A percentile compares a stretch with the other conserved stretches of the same genome.
phyloP scores from a whole-genome alignment of 208 protist species.

The Trichomonas gallinae region DNA sequence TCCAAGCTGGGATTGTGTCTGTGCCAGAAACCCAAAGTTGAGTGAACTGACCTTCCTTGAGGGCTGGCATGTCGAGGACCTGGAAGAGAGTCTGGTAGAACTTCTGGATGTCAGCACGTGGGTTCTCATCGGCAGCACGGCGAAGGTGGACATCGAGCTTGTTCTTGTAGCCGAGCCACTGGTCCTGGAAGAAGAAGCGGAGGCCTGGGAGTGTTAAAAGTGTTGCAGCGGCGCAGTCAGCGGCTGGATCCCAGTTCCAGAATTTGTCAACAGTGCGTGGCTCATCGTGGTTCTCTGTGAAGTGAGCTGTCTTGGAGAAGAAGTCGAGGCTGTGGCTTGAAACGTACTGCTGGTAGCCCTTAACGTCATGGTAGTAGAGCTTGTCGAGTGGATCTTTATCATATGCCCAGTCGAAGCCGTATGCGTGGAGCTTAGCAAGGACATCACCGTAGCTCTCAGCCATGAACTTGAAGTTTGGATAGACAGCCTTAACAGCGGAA shows the following conservation, averaged over 20 bases:
- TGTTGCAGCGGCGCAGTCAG: background rate
- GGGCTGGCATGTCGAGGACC: background rate
- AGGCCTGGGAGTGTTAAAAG: constrained; percentile 26
- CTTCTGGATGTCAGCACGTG: background rate
- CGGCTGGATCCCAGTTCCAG: background rate
- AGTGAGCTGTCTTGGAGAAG: background rate
- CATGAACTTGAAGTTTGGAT: constrained; percentile 30
- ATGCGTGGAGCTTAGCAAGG: background rate
- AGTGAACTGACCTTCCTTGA: background rate
- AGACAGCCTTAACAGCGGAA: background rate
- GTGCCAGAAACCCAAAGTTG: background rate
- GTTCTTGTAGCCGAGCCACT: constrained; percentile 13
- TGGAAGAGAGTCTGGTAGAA: background rate
- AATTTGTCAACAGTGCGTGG: background rate
- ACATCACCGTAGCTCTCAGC: constrained; percentile 23
- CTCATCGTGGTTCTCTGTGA: constrained; percentile 32
- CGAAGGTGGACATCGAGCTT: constrained; percentile 26
- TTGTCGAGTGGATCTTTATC: constrained; percentile 29
- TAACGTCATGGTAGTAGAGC: background rate
- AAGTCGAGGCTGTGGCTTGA: background rate
- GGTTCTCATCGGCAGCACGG: background rate
- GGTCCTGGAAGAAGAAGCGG: background rate
- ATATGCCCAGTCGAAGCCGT: constrained; percentile 26
- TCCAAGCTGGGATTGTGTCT: background rate
- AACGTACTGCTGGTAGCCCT: background rate